Evolutionary conservation across 108 stramenopile species (phyloP), one percentile per base, ranked within the genome.

Genomic region (Mayamaea pseudoterrestris): DNA sequence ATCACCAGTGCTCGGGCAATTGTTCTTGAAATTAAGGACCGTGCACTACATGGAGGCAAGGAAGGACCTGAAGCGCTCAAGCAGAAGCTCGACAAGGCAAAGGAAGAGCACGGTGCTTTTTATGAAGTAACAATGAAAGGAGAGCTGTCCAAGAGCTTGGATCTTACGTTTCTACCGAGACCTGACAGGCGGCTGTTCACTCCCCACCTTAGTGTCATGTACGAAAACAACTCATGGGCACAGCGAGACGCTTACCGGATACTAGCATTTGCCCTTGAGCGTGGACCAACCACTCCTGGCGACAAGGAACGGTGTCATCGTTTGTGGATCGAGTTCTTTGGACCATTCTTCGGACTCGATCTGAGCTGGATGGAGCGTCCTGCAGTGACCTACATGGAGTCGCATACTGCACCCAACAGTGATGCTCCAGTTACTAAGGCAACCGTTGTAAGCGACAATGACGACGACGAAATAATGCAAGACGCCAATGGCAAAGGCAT

Each of bases 251-350:
- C 83, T 0, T 88, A 78, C 60, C 66, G 83, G 37, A 75, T 92
- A 35, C 50, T 92, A 22, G 60, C 76, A 1, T 92, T 82, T 63
- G 82, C 85, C 23, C 49, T 92, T 16, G 90, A 92, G 45, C 69
- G 80, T 28, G 81, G 83, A 7, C 60, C 77, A 6, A 76, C 71
- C 29, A 70, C 75, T 25, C 90, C 90, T 14, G 44, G 60, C 0
- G 90, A 88, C 59, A 92, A 92, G 49, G 90, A 92, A 47, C 52
- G 81, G 35, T 82, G 75, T 46, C 76, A 82, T 52, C 67, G 83
- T 3, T 41, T 92, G 47, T 88, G 85, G 90, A 63, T 66, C 44
- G 85, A 92, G 31, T 88, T 92, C 51, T 57, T 92, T 35, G 90
- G 77, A 14, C 85, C 80, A 5, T 82, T 75, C 67, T 88, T 92